Evolutionary conservation across 1,139 yeast species (phyloP).

Genomic region (Candida glucosophila): DNA sequence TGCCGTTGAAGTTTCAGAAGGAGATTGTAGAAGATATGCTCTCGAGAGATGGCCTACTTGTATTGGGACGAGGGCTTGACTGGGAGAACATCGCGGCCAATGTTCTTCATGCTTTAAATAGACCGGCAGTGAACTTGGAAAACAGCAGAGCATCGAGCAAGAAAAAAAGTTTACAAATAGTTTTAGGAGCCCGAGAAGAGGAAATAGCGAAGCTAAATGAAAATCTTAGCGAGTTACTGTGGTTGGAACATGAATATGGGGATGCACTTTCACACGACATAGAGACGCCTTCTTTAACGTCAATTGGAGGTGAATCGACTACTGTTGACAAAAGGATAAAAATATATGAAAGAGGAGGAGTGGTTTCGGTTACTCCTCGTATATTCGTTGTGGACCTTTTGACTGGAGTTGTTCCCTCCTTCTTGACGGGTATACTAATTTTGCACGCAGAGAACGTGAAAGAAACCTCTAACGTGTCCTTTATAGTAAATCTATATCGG

Average conservation of each 20-base stretch:
- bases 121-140: conserved; percentile 41
- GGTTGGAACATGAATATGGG: conserved; percentile 33
- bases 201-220: conserved; percentile 54
- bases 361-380: conserved; percentile 69
- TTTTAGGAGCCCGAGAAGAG: conserved; percentile 61
- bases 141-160: conserved; percentile 23
- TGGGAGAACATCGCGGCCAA: conserved; percentile 66
- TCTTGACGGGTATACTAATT: conserved; percentile 73
- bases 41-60: conserved; percentile 63
- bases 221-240: conserved; percentile 51
- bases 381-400: conserved; percentile 80
- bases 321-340: conserved; percentile 53
- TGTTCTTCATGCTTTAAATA: conserved; percentile 62
- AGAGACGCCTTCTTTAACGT: conserved; percentile 27
- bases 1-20: conserved; percentile 67
- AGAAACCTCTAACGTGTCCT: conserved; percentile 77
- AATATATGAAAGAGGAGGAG: conserved; percentile 73
- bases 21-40: conserved; percentile 67
- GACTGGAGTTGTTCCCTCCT: conserved; percentile 58
- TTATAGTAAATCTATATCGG: conserved; percentile 65
- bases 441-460: conserved; percentile 70
- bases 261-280: too few species aligned
- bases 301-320: conserved; percentile 43
- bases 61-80: conserved; percentile 83
- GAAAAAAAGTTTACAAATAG: conserved; percentile 55